These are phyloP conservation scores for Urostyla sp. DNA, from an alignment of 73 alveolate genomes.

Conservation along the genomic window DNA sequence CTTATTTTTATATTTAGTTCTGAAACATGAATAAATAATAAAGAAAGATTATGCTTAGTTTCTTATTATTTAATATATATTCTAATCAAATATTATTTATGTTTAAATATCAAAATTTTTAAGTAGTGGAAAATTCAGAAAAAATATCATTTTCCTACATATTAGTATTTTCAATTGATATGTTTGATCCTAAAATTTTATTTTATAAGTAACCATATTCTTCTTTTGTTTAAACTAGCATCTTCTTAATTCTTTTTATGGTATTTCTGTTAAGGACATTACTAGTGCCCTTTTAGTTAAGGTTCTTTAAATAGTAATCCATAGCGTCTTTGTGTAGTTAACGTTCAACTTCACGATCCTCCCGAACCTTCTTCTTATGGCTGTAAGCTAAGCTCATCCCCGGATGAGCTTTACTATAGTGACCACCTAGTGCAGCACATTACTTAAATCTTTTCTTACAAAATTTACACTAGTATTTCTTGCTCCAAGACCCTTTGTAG, in stretches of 20 bases:
- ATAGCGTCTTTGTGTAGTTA: slow-evolving; percentile 40
- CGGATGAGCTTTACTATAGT: slow-evolving; percentile 88
- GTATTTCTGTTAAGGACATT: slow-evolving; percentile 30
- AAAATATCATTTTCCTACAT: too few species aligned
- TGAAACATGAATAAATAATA: too few species aligned
- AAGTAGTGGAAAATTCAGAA: too few species aligned
- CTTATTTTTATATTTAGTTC: too few species aligned
- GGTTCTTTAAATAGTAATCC: slow-evolving; percentile 15
- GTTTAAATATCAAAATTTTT: too few species aligned
- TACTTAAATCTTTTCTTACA: slow-evolving; percentile 78
- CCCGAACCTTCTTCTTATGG: slow-evolving; percentile 52
- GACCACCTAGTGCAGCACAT: slow-evolving; percentile 95
- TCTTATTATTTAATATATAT: too few species aligned
- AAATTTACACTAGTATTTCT: slow-evolving; percentile 65
- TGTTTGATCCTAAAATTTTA: background rate
- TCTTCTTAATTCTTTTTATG: slow-evolving; percentile 34
- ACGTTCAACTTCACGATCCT: slow-evolving; percentile 28
- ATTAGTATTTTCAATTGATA: too few species aligned
- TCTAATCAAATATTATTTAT: too few species aligned
- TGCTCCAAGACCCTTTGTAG: too few species aligned
- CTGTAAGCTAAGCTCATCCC: slow-evolving; percentile 58
- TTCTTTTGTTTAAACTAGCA: slow-evolving; percentile 12
- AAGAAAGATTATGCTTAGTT: too few species aligned
- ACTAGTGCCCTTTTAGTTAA: background rate
- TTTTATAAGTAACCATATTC: background rate